These are phyloP conservation scores for Agrocybe chaxingu DNA, from an alignment of 768 basidiomycete species.

Conservation along the genomic window DNA sequence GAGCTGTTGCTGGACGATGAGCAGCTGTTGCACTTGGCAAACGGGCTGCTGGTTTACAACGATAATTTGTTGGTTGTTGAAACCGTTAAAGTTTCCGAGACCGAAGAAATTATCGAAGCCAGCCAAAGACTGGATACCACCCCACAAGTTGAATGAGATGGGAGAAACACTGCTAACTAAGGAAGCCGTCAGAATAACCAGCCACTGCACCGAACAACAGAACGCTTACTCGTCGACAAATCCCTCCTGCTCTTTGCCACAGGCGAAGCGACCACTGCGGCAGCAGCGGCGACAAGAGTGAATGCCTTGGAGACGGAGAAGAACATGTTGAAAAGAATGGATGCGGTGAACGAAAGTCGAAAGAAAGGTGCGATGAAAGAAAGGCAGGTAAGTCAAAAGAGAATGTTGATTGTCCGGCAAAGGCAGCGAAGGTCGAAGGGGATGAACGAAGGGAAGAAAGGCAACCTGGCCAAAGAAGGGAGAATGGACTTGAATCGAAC, in stretches of 20 bases:
- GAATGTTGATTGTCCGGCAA: slow-evolving; percentile 9
- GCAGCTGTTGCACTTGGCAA: slow-evolving; percentile 25
- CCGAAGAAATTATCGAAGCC: slow-evolving; percentile 38
- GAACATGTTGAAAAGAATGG: slow-evolving; percentile 9
- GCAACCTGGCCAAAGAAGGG: slow-evolving; percentile 17
- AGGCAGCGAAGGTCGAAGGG: slow-evolving; percentile 1
- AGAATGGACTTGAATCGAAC: slow-evolving; percentile 8
- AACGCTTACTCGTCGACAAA: slow-evolving; percentile 5
- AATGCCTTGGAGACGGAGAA: slow-evolving; percentile 11
- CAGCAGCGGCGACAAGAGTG: slow-evolving; percentile 9
- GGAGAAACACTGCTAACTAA: background rate
- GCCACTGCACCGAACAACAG: background rate
- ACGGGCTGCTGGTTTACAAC: slow-evolving; percentile 22
- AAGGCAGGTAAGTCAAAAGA: slow-evolving; percentile 3
- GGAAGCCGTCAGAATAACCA: background rate
- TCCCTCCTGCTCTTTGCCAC: slow-evolving; percentile 8
- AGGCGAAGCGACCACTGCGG: slow-evolving; percentile 10
- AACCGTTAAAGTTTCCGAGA: slow-evolving; percentile 30
- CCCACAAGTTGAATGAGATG: slow-evolving; percentile 33
- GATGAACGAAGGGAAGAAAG: slow-evolving; percentile 6
- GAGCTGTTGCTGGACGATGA: slow-evolving; percentile 31
- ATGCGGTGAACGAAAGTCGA: background rate
- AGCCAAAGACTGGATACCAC: slow-evolving; percentile 25
- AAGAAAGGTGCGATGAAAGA: slow-evolving; percentile 1
- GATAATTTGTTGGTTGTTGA: slow-evolving; percentile 22